Base-by-base conservation (phyloP, 2,329 filamentous ascomycete genomes). In the Cladosporium colombiae region DNA sequence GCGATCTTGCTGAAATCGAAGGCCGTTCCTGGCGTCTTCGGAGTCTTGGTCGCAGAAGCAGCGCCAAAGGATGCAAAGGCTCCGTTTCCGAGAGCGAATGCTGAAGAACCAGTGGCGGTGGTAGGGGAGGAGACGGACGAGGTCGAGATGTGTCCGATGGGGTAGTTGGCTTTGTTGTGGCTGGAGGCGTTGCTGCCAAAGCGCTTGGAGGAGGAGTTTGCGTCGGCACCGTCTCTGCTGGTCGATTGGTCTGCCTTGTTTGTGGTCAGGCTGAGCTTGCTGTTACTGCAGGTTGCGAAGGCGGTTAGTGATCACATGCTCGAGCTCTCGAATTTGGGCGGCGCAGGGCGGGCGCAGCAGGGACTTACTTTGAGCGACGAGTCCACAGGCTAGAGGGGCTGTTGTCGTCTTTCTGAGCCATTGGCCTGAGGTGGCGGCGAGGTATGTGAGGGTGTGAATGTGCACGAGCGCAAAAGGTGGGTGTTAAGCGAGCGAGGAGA, bases 1-100 rank as follows among this genome's bases (percentile, higher is more conserved):
- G 80, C 75, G 58, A 80, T 78, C 79, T 88, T 87, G 70, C 87
- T 87, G 70, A 90, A 85, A 71, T 97, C 93, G 78, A 96, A 91
- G 16, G 90, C 88, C 69, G 91, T 90, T 60, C 90, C 91, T 27
- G 74, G 74, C n/a, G 74, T 75, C 83, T 97, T 98, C 62, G 93
- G 91, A 2, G 93, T 93, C 82, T 96, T 97, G 37, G 86, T 85
- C 16, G 67, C 65, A 35, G 90, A 87, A 52, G 84, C 84, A 52
- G 84, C 84, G 27, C 94, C 93, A 78, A 96, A 96, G n/a, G 93
- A 96, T 46, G 94, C 94, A 78, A 99, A 99, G 64, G 95, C 95
- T 72, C 95, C 95, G 21, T 92, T 96, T 49, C 95, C 95, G 67
- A 99, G 83, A 60, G 93, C 93, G 80, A 99, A 99, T 66, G 94